Conservation (phyloP, 2,329 filamentous ascomycete species). For the Clonostachys sp. region DNA sequence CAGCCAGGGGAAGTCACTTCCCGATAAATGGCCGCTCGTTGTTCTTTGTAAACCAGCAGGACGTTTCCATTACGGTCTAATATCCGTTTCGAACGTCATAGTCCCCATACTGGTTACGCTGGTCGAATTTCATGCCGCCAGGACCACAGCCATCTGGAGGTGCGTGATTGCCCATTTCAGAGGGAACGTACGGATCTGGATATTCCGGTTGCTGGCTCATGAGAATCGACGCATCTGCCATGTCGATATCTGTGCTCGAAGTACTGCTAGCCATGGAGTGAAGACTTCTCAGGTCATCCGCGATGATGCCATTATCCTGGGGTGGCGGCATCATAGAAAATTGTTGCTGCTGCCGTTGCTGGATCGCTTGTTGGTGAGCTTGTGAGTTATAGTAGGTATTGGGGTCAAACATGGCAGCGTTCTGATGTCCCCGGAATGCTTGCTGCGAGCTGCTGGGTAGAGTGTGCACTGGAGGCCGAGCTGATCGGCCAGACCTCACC, state of each 20-base stretch:
- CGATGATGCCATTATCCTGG: conserved; percentile 23
- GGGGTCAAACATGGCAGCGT: conserved; percentile 15
- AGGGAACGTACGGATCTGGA: too few species aligned
- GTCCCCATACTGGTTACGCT: not conserved
- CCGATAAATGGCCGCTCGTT: too few species aligned
- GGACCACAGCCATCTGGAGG: too few species aligned
- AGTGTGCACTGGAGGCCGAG: conserved; percentile 15
- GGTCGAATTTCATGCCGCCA: too few species aligned
- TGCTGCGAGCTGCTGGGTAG: conserved; percentile 10
- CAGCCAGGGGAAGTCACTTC: too few species aligned
- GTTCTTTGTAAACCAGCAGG: too few species aligned
- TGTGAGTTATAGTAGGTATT: not conserved
- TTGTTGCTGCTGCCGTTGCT: conserved; percentile 16
- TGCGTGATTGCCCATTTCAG: too few species aligned
- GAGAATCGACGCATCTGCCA: conserved; percentile 21
- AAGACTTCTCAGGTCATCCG: conserved; percentile 27
- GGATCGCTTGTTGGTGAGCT: conserved; percentile 6
- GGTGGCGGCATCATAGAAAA: conserved; percentile 20
- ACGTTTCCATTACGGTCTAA: not conserved
- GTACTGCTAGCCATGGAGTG: conserved; percentile 20
- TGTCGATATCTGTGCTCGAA: conserved; percentile 21
- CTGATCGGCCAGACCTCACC: conserved; percentile 20
- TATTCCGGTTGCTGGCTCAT: too few species aligned
- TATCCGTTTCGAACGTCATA: not conserved
- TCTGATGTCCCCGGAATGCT: not conserved